Evolutionary conservation across 192 early-diverging fungal genomes (phyloP), one percentile per base, ranked within the genome.

Genomic region (Entophlyctis luteolus): DNA sequence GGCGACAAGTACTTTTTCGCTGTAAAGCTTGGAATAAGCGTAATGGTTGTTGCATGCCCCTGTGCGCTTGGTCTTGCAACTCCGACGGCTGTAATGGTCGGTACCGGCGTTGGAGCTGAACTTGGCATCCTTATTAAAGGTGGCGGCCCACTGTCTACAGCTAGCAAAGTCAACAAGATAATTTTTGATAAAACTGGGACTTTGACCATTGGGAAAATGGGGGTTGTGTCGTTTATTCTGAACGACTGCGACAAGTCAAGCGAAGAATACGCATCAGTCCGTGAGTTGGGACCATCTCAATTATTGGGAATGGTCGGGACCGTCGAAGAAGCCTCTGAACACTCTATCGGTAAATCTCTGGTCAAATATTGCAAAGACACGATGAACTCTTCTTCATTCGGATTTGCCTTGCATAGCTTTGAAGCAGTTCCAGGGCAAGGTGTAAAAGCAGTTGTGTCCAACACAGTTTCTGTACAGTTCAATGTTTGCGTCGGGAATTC

Each of bases 111-210:
- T 1, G 95, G 94, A 23, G 96, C 96, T 4, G 83, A 93, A 65
- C 77, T 93, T 48, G 96, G 96, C 27, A 92, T 99, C 58, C 77
- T 99, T 60, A 96, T 99, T 79, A 99, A 99, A 81, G 91, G 94
- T 29, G 96, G 93, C 22, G 87, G 74, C 47, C 86, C 91, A 10
- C 74, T 99, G 48, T 93, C 95, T 65, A 81, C 79, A 3, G 92
- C 91, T 4, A 86, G 89, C 60, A 79, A 79, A 36, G 79, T 99
- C 14, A 89, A 87, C 68, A 91, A 89, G 53, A 79, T 97, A 0
- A 89, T 98, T 33, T 98, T 97, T 79, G 96, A 99, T 80, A 99
- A 99, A 78, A 99, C 96, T 6, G 96, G 95, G 38, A 99, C 96
- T 0, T 70, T 99, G 48, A 99, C 96, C 1, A 68, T 73, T 14